phyloP scores from a whole-genome alignment of 1,284 basidiomycete species.

The Hortiboletus rubellus region DNA sequence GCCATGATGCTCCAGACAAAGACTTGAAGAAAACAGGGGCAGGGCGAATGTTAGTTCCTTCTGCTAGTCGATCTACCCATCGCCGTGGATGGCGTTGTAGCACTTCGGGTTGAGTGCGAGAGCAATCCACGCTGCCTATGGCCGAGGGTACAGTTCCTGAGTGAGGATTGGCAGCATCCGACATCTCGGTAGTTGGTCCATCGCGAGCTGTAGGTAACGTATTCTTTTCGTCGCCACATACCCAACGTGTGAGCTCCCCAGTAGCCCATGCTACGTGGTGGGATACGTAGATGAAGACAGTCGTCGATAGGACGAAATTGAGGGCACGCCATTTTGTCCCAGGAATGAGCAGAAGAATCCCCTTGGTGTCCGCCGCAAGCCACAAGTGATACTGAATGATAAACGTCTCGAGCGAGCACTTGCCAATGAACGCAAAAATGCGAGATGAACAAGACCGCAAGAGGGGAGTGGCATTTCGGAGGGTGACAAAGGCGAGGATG shows the following conservation, averaged over 20 bases:
- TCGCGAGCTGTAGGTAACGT: slow-evolving; percentile 35
- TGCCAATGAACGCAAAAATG: slow-evolving; percentile 79
- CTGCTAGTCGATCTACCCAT: slow-evolving; percentile 59
- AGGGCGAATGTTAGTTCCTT: slow-evolving; percentile 32
- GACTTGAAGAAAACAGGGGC: slow-evolving; percentile 29
- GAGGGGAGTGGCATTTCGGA: slow-evolving; percentile 74
- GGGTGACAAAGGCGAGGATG: slow-evolving; percentile 68
- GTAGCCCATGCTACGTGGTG: slow-evolving; percentile 77
- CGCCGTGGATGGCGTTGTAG: slow-evolving; percentile 42
- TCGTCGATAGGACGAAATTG: slow-evolving; percentile 75
- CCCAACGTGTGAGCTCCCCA: slow-evolving; percentile 67
- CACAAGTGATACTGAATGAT: slow-evolving; percentile 90
- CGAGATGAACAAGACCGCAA: slow-evolving; percentile 70
- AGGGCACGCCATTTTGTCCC: slow-evolving; percentile 69
- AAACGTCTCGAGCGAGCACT: slow-evolving; percentile 83
- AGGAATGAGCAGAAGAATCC: slow-evolving; percentile 77
- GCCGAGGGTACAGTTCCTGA: slow-evolving; percentile 15
- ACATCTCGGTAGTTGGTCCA: not conserved
- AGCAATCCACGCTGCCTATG: slow-evolving; percentile 1
- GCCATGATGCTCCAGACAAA: slow-evolving; percentile 35
- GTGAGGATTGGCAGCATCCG: not conserved
- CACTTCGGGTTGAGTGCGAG: slow-evolving; percentile 32
- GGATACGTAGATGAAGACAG: slow-evolving; percentile 78
- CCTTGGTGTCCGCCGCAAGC: slow-evolving; percentile 86
- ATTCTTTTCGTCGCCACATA: slow-evolving; percentile 49